Evolutionary conservation across 1,284 basidiomycete genomes (phyloP), one percentile per base, ranked within the genome.

Genomic region (Cryptococcus neoformans): DNA sequence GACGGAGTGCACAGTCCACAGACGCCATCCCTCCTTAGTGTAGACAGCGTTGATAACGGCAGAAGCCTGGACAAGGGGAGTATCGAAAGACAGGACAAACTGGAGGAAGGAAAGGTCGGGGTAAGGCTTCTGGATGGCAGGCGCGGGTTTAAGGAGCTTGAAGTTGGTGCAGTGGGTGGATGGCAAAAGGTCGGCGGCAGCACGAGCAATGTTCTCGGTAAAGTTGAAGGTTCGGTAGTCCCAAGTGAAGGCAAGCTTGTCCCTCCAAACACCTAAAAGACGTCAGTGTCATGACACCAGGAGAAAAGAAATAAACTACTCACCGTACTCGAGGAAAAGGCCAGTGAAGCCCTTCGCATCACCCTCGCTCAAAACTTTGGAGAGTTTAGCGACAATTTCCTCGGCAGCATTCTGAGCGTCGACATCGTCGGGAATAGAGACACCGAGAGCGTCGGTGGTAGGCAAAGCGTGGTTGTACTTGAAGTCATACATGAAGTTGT

Each of bases 181-280:
- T 14, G 65, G 63, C 0, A 65, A 42, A 5, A 69, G 62, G 44
- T 69, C 66, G 11, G 8, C 21, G 11, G 68, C 65, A 4, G 69
- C 69, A 39, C 47, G 45, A 35, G 9, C 16, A 62, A 86, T 81
- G 54, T 69, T 68, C 4, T 70, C 49, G 11, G 60, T 54, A 34
- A 82, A 81, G 54, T 80, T 78, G 72, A 87, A 83, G 0, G 85
- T 86, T 51, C 85, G 83, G 65, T 87, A 82, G 62, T 84, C 81
- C 84, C 84, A 87, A 10, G 85, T 85, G 59, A 60, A 62, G 2
- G 54, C 57, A 11, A 55, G 44, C 34, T 55, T 54, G 62, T 68
- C 66, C 37, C 66, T 54, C 66, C 66, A 68, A 2, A 64, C 62
- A 60, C 63, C 63, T 64, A 48, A 6, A n/a, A 21, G 14, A 5